A percentile compares a stretch with the other conserved stretches of the same genome.
Conservation (phyloP, 2,329 filamentous ascomycete genomes). For the Periconia sp. region DNA sequence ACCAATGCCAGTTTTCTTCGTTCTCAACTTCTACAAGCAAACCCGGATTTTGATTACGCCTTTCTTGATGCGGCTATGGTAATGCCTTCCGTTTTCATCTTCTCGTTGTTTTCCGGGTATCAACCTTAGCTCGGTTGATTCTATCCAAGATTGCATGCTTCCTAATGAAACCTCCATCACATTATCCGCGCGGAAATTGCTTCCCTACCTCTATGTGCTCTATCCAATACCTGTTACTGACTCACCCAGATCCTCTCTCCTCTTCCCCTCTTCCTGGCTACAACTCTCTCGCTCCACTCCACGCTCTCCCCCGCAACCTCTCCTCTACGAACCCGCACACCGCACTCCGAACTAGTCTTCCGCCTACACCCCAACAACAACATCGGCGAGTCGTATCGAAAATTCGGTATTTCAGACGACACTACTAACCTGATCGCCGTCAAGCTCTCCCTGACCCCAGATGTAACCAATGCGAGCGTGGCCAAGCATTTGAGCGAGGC, state of each 20-base stretch:
- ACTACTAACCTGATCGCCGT: slow-evolving; percentile 76
- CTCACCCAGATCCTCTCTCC: slow-evolving; percentile 65
- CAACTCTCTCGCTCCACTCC: slow-evolving; percentile 74
- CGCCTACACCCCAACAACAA: slow-evolving; percentile 82
- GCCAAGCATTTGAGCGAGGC: slow-evolving; percentile 23
- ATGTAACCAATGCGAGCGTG: slow-evolving; percentile 28
- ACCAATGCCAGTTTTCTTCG: slow-evolving; percentile 77
- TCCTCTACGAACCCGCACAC: slow-evolving; percentile 69
- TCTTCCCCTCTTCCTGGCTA: slow-evolving; percentile 71
- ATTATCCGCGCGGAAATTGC: no score
- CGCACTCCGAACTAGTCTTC: slow-evolving; percentile 87
- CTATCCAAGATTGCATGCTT: no score
- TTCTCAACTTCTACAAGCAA: slow-evolving; percentile 80
- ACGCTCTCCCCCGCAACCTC: slow-evolving; percentile 59
- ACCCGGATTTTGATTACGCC: slow-evolving; percentile 86
- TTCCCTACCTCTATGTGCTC: slow-evolving; percentile 47
- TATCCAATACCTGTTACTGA: neutral
- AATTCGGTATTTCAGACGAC: slow-evolving; percentile 75
- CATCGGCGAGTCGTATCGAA: slow-evolving; percentile 88
- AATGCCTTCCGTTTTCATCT: slow-evolving; percentile 47
- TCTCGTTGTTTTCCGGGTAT: no score
- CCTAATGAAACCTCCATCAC: slow-evolving; percentile 58
- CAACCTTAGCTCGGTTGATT: no score
- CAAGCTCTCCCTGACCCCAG: slow-evolving; percentile 62
- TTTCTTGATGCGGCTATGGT: slow-evolving; percentile 79